Evolutionary conservation across 257 asterid species (phyloP), one percentile per base, ranked within the genome.

Genomic region (Solanum rostratum): DNA sequence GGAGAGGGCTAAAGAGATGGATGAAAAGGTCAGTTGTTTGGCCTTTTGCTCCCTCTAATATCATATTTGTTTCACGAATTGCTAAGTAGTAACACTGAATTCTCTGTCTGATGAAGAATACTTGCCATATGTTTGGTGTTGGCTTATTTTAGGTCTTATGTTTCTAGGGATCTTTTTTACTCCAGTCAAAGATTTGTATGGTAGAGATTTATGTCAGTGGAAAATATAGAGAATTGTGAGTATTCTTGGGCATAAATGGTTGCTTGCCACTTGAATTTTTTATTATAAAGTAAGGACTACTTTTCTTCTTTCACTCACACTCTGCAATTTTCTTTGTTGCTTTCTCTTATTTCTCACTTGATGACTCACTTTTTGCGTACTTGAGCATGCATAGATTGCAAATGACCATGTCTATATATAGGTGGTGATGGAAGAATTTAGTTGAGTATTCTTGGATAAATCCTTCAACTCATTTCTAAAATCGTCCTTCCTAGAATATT

Each of bases 1-100:
- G 93, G 98, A 95, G 86, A 94, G 91, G 92, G 83, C 86, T 83
- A 91, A 89, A 83, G 99, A 95, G 89, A 87, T 89, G 90, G 97
- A 97, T 84, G 98, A 92, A 62, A 89, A 93, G 98, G 99, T 94
- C 60, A 79, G 88, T 46, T 79, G 86, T 85, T 79, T 80, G 71
- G 81, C 83, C 65, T 68, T 30, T 30, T 68, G n/a, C 63, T 76
- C 81, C 81, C 49, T 76, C 2, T 49, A 49, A 46, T 7, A 41
- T 66, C 7, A 65, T 79, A 76, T 49, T 49, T 76, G 8, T 27
- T 76, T 49, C 62, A 15, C 9, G 81, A 76, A 49, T 15, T 49
- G 22, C 24, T 49, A 50, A 76, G 39, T 76, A 24, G 91, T 90
- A 88, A 84, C 82, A 88, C 88, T 68, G 50, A 49, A 68, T 68